Evolutionary conservation across 768 basidiomycete genomes (phyloP).

Genomic region (Leccinum uliginosum): DNA sequence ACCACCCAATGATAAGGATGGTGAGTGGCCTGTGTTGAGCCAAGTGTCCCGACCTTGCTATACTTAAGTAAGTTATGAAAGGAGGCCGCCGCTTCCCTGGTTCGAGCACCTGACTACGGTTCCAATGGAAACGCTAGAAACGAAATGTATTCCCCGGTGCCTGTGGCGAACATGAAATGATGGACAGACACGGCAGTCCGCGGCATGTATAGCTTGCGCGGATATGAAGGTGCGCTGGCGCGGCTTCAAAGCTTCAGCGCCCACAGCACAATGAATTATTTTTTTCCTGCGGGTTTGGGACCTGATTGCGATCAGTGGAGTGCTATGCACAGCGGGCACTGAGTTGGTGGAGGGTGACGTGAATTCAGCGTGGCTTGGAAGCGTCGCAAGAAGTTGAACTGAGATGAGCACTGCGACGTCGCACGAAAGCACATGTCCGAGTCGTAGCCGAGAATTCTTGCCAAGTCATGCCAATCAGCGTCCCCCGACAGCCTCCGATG

Average conservation of each 20-base stretch:
- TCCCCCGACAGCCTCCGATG: not conserved
- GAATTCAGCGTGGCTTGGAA: not conserved
- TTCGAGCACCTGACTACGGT: slow-evolving; percentile 17
- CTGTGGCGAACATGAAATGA: slow-evolving; percentile 26
- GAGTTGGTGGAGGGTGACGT: not conserved
- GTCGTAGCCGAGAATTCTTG: not conserved
- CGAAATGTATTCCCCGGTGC: slow-evolving; percentile 24
- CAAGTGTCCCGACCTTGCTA: not conserved
- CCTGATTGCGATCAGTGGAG: slow-evolving; percentile 2
- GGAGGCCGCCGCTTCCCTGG: not conserved
- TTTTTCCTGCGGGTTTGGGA: slow-evolving; percentile 2
- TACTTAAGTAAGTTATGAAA: not conserved
- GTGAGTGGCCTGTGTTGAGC: not conserved
- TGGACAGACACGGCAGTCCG: slow-evolving; percentile 22
- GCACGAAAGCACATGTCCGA: not conserved
- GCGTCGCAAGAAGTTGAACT: not conserved
- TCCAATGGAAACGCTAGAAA: slow-evolving; percentile 23
- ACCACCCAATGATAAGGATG: not conserved
- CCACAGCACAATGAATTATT: not conserved
- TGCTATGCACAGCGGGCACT: slow-evolving; percentile 5
- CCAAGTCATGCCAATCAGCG: not conserved
- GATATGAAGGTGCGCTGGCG: slow-evolving; percentile 27
- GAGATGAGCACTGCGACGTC: not conserved
- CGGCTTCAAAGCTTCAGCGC: slow-evolving; percentile 16
- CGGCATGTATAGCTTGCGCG: slow-evolving; percentile 24